These are phyloP conservation scores for Herpetospermum pedunculosum DNA, from an alignment of 306 rosid species.

Conservation along the genomic window DNA sequence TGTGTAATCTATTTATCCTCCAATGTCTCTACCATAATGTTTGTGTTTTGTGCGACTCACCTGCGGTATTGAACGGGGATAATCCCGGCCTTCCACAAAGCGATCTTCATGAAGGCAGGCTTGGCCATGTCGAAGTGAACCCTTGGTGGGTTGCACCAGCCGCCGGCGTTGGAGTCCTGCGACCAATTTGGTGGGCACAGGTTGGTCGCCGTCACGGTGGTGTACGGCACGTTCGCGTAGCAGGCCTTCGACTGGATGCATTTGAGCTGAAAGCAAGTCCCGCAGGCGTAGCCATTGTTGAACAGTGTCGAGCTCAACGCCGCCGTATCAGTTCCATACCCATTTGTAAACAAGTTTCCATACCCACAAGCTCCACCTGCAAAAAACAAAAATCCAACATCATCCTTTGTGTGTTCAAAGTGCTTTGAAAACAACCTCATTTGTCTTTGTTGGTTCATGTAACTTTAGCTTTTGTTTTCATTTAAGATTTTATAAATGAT, in stretches of 20 bases:
- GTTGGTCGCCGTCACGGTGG: constrained; percentile 77
- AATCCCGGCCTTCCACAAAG: constrained; percentile 68
- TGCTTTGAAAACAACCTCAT: neutral
- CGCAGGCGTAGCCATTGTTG: constrained; percentile 77
- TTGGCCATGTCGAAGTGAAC: constrained; percentile 83
- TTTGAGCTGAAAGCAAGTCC: constrained; percentile 64
- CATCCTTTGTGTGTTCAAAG: neutral
- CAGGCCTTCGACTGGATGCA: constrained; percentile 53
- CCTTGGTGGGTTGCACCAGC: constrained; percentile 95
- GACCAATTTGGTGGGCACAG: constrained; percentile 91
- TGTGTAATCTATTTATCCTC: too few relatives aligned
- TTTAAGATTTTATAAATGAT: too few relatives aligned
- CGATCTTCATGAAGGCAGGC: constrained; percentile 87
- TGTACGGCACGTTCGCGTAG: constrained; percentile 22
- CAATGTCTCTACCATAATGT: too few relatives aligned
- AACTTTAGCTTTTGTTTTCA: too few relatives aligned
- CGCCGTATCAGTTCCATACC: constrained; percentile 66
- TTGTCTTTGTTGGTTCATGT: too few relatives aligned
- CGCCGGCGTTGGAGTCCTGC: constrained; percentile 50
- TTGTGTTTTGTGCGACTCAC: too few relatives aligned
- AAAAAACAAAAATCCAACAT: neutral
- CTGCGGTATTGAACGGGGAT: constrained; percentile 70
- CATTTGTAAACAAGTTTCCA: constrained; percentile 65
- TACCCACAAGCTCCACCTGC: constrained; percentile 90
- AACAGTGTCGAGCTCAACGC: constrained; percentile 74